Evolutionary conservation across 805 yeast genomes (phyloP), one percentile per base, ranked within the genome.

Genomic region (Ogataea degrootiae): DNA sequence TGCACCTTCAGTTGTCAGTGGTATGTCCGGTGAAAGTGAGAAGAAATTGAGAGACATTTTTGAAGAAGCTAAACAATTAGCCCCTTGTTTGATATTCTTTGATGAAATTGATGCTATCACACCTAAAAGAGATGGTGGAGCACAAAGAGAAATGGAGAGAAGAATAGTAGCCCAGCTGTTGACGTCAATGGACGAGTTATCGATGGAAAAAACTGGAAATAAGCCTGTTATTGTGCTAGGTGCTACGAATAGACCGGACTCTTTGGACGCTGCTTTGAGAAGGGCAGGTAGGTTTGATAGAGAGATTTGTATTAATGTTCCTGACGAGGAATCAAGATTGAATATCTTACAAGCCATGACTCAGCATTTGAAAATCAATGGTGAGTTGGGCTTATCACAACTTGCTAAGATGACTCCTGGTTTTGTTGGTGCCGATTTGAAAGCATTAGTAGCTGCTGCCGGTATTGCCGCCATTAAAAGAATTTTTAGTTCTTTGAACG

Each of bases 21-120:
- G 99, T 5, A 94, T 94, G 98, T 88, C 96, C n/a, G 99, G 99
- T 39, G 99, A 94, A 65, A 82, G 92, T 53, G 99, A 94, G 65
- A 94, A 94, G 72, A 91, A 92, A 61, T 74, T 94, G 21, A 75
- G 99, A 52, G 98, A 94, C 49, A 72, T 92, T 36, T 92, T 92
- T 61, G 97, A 90, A 36, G 98, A 94, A 62, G 99, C 99, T 3
- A 85, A 83, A 59, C 58, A 76, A 4, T 62, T 89, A 46, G 99
- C 99, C 0, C 99, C 99, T 8, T 91, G 97, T 66, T 69, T 94
- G 29, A 77, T 94, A 43, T 94, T 94, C 60, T 83, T 94, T 60
- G 99, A 94, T 69, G 99, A 94, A 66, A 94, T 94, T 56, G 99
- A 94, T 68, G 97, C 99, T 12, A 91, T 94, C 45, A 94, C 99